phyloP scores from a whole-genome alignment of 2,329 filamentous ascomycete genomes.

The Fusarium sublunatum region DNA sequence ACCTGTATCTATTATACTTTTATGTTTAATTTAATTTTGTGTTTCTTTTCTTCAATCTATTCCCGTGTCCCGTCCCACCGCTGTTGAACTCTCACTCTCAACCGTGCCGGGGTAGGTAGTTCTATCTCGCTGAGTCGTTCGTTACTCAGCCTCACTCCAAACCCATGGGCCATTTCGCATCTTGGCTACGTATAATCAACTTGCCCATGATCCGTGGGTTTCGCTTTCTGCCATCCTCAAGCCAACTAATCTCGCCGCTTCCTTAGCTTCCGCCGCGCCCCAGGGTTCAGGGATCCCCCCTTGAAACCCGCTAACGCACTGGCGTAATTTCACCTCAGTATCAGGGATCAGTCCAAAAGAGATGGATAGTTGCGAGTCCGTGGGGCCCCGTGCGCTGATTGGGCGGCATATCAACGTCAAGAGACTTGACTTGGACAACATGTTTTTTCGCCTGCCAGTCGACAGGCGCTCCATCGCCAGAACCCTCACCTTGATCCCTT shows the following conservation, averaged over 20 bases:
- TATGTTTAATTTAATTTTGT: not conserved
- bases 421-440: slow-evolving; percentile 22
- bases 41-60: not conserved
- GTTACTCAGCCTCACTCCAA: not conserved
- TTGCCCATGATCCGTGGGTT: slow-evolving; percentile 19
- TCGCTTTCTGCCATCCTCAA: slow-evolving; percentile 26
- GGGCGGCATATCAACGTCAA: slow-evolving; percentile 23
- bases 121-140: not conserved
- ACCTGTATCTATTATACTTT: slow-evolving; percentile 20
- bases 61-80: too few species aligned
- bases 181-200: not conserved
- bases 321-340: slow-evolving; percentile 61
- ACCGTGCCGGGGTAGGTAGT: not conserved
- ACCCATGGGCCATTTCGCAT: not conserved
- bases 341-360: slow-evolving; percentile 53
- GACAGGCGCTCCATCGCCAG: slow-evolving; percentile 21
- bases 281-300: slow-evolving; percentile 52
- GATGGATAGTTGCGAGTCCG: slow-evolving; percentile 29
- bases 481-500: slow-evolving; percentile 12
- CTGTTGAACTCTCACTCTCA: not conserved
- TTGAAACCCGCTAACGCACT: slow-evolving; percentile 66
- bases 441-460: too few species aligned
- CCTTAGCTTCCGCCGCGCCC: slow-evolving; percentile 39
- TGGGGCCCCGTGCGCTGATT: slow-evolving; percentile 25
- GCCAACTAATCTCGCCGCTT: slow-evolving; percentile 38